These are phyloP conservation scores for Coniophora puteana DNA, from an alignment of 1,284 basidiomycete genomes.

Conservation along the genomic window DNA sequence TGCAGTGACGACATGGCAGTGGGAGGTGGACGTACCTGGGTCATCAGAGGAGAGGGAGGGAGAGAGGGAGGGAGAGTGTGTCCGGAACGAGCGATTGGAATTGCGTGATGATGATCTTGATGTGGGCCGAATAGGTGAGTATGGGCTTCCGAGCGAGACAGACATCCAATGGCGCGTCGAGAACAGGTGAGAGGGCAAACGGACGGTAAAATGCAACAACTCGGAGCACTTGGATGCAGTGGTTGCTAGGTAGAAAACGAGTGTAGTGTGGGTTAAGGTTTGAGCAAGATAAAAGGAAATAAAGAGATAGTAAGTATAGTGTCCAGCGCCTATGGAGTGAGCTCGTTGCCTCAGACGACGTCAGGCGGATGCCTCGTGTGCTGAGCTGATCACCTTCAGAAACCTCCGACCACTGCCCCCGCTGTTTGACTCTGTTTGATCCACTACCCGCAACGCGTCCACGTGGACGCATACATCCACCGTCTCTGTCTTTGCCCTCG, in stretches of 20 bases:
- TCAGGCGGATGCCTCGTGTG: too few species aligned
- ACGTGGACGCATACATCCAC: background rate
- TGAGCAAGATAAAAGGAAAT: too few species aligned
- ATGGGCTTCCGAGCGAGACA: constrained; percentile 25
- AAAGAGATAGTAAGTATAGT: too few species aligned
- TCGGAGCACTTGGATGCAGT: too few species aligned
- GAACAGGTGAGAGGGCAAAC: too few species aligned
- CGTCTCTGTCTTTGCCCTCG: constrained; percentile 2
- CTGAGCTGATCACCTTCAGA: too few species aligned
- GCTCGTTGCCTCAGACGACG: too few species aligned
- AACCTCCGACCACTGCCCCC: too few species aligned
- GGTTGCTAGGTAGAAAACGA: too few species aligned
- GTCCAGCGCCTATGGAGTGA: too few species aligned
- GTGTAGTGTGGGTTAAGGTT: too few species aligned
- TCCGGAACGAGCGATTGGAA: constrained; percentile 45
- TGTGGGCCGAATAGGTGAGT: constrained; percentile 30
- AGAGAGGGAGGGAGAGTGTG: constrained; percentile 50
- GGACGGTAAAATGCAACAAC: constrained; percentile 20
- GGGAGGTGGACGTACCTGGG: constrained; percentile 50
- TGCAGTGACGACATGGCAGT: too few species aligned
- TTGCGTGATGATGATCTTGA: constrained; percentile 59
- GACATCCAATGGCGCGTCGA: constrained; percentile 33
- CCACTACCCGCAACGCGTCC: background rate
- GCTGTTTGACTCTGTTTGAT: background rate
- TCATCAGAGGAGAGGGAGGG: constrained; percentile 48